Evolutionary conservation across 495 filamentous ascomycete species (phyloP).

Genomic region (Aspergillus kassunensis): DNA sequence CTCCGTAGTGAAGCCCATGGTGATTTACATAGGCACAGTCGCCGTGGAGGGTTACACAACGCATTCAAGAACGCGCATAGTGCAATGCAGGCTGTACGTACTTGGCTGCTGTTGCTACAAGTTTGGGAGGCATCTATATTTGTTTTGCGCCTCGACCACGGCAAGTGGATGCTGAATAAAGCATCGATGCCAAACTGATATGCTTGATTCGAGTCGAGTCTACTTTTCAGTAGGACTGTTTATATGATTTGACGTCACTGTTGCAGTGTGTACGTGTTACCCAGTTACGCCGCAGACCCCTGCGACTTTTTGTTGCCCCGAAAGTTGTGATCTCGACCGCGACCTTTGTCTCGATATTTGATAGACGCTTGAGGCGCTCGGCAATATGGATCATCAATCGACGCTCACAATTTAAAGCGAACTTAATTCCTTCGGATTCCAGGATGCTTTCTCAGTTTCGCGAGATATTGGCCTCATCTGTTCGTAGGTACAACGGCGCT

Average conservation of each 20-base stretch:
- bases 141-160: too few species aligned
- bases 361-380: neutral
- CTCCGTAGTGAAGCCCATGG: too few species aligned
- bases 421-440: neutral
- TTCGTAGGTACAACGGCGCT: neutral
- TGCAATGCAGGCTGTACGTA: neutral
- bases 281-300: neutral
- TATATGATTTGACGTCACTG: too few species aligned
- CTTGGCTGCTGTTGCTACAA: too few species aligned
- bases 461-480: neutral
- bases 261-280: too few species aligned
- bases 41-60: neutral
- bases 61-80: neutral
- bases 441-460: neutral
- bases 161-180: neutral
- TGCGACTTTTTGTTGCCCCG: neutral
- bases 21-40: too few species aligned
- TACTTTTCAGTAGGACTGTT: too few species aligned
- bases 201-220: too few species aligned
- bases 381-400: neutral
- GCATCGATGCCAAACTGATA: neutral
- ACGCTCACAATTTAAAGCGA: constrained; percentile 1
- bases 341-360: neutral
- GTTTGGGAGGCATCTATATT: too few species aligned
- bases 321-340: neutral